Conservation (phyloP, 805 yeast species). For the Candida xyloterini region DNA sequence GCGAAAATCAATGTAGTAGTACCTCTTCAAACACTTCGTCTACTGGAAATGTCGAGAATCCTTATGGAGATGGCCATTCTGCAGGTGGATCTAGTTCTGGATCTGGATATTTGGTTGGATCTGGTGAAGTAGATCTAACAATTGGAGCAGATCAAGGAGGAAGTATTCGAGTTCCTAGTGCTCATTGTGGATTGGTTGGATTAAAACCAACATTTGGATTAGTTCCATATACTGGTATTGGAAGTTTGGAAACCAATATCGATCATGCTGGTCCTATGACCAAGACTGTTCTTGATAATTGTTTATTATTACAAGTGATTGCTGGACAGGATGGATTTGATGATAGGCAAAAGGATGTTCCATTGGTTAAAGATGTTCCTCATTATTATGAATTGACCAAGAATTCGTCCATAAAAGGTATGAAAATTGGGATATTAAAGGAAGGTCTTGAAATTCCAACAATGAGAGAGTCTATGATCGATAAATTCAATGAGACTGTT, state of each 20-base stretch:
- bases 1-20: constrained; percentile 35
- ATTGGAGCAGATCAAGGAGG: constrained; percentile 42
- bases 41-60: constrained; percentile 46
- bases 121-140: constrained; percentile 41
- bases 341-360: constrained; percentile 26
- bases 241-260: constrained; percentile 32
- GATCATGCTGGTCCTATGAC: constrained; percentile 42
- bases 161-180: constrained; percentile 47
- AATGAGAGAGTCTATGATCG: constrained; percentile 30
- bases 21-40: constrained; percentile 32
- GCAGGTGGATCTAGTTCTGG: constrained; percentile 54
- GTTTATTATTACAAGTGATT: constrained; percentile 30
- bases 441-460: constrained; percentile 37
- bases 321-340: constrained; percentile 38
- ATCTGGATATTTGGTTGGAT: constrained; percentile 41
- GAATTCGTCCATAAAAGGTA: constrained; percentile 24
- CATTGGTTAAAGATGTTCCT: constrained; percentile 19
- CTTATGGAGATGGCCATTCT: constrained; percentile 33
- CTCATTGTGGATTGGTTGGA: constrained; percentile 34
- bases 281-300: constrained; percentile 34
- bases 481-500: constrained; percentile 29
- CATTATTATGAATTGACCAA: constrained; percentile 21
- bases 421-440: constrained; percentile 34
- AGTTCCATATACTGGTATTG: constrained; percentile 38
- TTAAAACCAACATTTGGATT: constrained; percentile 49